Conservation (phyloP, 371 early-diverging fungal genomes). For the Apophysomyces ossiformis region DNA sequence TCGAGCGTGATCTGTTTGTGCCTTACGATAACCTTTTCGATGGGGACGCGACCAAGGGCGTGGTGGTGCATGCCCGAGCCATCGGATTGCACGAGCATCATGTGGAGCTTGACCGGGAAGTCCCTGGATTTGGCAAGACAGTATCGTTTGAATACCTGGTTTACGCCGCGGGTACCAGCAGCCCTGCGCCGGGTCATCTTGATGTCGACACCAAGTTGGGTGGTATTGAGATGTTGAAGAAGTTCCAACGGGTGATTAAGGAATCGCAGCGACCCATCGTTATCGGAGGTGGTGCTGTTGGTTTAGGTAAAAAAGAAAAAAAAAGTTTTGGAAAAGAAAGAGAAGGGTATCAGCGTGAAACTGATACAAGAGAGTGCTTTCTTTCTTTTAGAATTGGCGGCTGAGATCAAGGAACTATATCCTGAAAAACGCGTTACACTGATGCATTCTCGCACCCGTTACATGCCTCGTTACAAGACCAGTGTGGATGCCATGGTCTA, state of each 20-base stretch:
- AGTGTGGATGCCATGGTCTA: constrained; percentile 48
- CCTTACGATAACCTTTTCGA: constrained; percentile 58
- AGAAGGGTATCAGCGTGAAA: neutral
- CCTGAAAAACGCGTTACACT: constrained; percentile 68
- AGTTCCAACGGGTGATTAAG: constrained; percentile 53
- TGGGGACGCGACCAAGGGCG: constrained; percentile 49
- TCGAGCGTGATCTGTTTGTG: constrained; percentile 64
- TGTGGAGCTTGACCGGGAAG: constrained; percentile 58
- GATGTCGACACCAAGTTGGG: constrained; percentile 47
- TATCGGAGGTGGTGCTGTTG: constrained; percentile 75
- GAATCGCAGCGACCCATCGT: constrained; percentile 55
- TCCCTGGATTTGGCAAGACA: constrained; percentile 50
- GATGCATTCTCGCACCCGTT: constrained; percentile 63
- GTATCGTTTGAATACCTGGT: constrained; percentile 64
- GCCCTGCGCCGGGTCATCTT: constrained; percentile 57
- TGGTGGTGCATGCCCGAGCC: constrained; percentile 58
- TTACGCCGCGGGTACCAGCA: constrained; percentile 58
- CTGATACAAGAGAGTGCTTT: too few species aligned
- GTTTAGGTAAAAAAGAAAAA: constrained; percentile 41
- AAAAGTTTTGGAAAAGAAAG: neutral
- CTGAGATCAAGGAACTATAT: constrained; percentile 68
- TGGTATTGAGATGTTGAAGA: constrained; percentile 45
- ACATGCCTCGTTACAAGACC: constrained; percentile 55
- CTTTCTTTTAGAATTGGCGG: constrained; percentile 53
- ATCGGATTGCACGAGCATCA: constrained; percentile 49